phyloP scores from a whole-genome alignment of 495 filamentous ascomycete genomes.

The Neurospora sp. region DNA sequence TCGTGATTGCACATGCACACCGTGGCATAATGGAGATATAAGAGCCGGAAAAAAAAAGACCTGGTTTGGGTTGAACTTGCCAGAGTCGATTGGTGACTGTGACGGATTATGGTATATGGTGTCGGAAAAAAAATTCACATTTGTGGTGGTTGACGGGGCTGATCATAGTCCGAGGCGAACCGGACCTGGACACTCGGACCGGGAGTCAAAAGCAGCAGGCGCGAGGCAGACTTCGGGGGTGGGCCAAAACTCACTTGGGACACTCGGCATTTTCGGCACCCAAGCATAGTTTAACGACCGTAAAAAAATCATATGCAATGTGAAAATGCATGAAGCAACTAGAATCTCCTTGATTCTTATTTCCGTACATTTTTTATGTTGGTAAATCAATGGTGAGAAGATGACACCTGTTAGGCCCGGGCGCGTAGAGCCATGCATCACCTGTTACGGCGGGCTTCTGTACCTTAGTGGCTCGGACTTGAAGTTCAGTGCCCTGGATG shows the following conservation, averaged over 20 bases:
- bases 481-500: accelerated
- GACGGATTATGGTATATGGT: too few relatives aligned
- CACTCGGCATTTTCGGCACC: not conserved
- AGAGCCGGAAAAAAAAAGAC: too few relatives aligned
- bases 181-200: not conserved
- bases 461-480: not conserved
- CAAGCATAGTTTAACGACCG: too few relatives aligned
- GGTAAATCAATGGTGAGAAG: not conserved
- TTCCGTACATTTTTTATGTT: not conserved
- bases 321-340: too few relatives aligned
- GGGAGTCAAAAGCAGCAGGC: not conserved
- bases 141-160: not conserved
- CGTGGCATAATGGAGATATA: not conserved
- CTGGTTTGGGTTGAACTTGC: too few relatives aligned
- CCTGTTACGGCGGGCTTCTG: not conserved
- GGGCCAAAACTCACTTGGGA: not conserved
- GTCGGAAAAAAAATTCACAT: too few relatives aligned
- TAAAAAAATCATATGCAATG: too few relatives aligned
- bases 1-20: not conserved
- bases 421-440: not conserved
- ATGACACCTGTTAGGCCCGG: not conserved
- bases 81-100: too few relatives aligned
- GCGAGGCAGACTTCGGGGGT: not conserved
- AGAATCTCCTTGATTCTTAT: too few relatives aligned
- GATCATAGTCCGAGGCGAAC: too few relatives aligned